Percentiles rank a stretch among this genome's conserved stretches.
These are phyloP conservation scores for Colletotrichum sublineola DNA, from an alignment of 2,329 filamentous ascomycete genomes.

Conservation along the genomic window DNA sequence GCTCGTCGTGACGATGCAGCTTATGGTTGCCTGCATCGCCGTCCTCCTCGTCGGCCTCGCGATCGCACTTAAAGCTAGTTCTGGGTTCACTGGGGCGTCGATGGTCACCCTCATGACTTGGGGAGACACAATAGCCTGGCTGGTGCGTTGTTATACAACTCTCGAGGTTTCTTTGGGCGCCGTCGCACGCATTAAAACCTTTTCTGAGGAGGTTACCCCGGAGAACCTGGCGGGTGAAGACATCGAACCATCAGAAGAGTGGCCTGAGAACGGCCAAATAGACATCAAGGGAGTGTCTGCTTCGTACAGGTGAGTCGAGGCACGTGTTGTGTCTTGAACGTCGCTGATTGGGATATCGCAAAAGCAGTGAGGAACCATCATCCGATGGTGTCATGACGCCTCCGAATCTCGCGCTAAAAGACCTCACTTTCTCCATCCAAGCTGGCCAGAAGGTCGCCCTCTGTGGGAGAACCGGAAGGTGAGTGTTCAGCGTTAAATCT, in stretches of 20 bases:
- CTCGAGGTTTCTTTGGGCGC: no score
- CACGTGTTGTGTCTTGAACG: neutral
- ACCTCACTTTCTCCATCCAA: slow-evolving; percentile 38
- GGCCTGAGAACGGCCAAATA: slow-evolving; percentile 43
- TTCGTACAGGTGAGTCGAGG: slow-evolving; percentile 29
- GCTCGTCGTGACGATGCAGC: slow-evolving; percentile 63
- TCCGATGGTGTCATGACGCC: slow-evolving; percentile 2
- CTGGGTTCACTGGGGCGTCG: slow-evolving; percentile 52
- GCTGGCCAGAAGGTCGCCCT: slow-evolving; percentile 44
- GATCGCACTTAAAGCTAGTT: slow-evolving; percentile 52
- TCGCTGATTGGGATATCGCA: neutral
- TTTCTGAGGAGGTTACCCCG: slow-evolving; percentile 38
- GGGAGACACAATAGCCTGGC: slow-evolving; percentile 46
- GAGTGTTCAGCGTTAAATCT: neutral
- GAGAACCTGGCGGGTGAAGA: slow-evolving; percentile 40
- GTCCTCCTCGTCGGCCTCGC: slow-evolving; percentile 62
- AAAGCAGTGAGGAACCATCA: slow-evolving; percentile 23
- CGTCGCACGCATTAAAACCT: slow-evolving; percentile 43
- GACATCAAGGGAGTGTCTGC: slow-evolving; percentile 43
- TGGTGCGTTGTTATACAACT: slow-evolving; percentile 52
- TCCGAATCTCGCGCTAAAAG: slow-evolving; percentile 30
- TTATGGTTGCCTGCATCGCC: slow-evolving; percentile 62
- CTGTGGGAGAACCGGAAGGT: slow-evolving; percentile 47
- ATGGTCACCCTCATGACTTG: slow-evolving; percentile 53
- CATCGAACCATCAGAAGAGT: slow-evolving; percentile 29